These are phyloP conservation scores for Peronosclerospora sorghi DNA, from an alignment of 352 stramenopile species.

Conservation along the genomic window DNA sequence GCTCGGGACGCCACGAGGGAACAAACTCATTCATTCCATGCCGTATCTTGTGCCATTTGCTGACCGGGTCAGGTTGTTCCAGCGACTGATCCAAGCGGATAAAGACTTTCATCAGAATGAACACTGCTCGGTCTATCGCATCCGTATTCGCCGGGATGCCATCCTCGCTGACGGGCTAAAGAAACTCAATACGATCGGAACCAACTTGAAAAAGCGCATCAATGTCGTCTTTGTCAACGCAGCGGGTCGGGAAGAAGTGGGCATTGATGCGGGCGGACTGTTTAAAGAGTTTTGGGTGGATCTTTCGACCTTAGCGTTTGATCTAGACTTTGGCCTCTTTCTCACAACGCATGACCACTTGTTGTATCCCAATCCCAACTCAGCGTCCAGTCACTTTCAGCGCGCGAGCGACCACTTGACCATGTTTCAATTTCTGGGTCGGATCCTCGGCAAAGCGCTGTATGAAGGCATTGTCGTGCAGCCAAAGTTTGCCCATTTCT, in stretches of 20 bases:
- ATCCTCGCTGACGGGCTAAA: slow-evolving; percentile 85
- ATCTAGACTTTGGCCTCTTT: slow-evolving; percentile 87
- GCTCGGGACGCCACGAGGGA: slow-evolving; percentile 33
- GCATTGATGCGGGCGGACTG: slow-evolving; percentile 93
- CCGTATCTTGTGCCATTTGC: slow-evolving; percentile 61
- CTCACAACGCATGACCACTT: slow-evolving; percentile 57
- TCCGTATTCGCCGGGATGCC: slow-evolving; percentile 50
- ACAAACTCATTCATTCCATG: slow-evolving; percentile 60
- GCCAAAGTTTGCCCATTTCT: slow-evolving; percentile 94
- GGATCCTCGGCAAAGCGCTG: slow-evolving; percentile 92
- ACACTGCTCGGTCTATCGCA: slow-evolving; percentile 31
- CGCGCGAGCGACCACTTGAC: slow-evolving; percentile 73
- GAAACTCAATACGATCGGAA: slow-evolving; percentile 77
- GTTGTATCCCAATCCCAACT: slow-evolving; percentile 92
- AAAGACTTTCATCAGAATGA: slow-evolving; percentile 42
- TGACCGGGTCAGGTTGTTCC: slow-evolving; percentile 63
- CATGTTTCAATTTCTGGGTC: slow-evolving; percentile 92
- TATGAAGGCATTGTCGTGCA: slow-evolving; percentile 94
- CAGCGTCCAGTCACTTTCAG: slow-evolving; percentile 69
- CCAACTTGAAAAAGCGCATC: slow-evolving; percentile 78
- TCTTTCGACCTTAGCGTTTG: slow-evolving; percentile 86
- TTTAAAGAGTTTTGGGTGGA: slow-evolving; percentile 97
- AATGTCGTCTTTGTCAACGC: slow-evolving; percentile 83
- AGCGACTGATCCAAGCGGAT: slow-evolving; percentile 41
- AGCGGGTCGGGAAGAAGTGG: slow-evolving; percentile 85